Conservation (phyloP, 768 basidiomycete genomes). For the Brasilioporus rufonigricans region DNA sequence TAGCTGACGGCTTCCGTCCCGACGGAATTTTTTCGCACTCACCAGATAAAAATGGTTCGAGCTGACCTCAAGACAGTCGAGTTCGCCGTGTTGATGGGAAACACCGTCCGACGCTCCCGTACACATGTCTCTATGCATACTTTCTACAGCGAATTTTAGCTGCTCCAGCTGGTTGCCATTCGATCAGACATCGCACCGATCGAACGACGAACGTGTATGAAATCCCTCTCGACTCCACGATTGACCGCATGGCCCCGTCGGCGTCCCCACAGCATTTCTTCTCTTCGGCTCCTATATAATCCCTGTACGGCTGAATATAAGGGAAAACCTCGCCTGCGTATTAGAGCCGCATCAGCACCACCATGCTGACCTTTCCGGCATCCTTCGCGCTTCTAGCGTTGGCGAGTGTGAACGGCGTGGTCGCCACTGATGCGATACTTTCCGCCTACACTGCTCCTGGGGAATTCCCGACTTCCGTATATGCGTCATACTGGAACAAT, state of each 20-base stretch:
- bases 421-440: conserved; percentile 10
- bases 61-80: background rate
- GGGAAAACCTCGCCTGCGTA: background rate
- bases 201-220: conserved; percentile 18
- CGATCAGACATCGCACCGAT: background rate
- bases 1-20: background rate
- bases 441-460: conserved; percentile 56
- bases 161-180: no score
- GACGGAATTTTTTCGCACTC: background rate
- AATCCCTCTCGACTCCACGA: no score
- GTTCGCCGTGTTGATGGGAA: conserved; percentile 3
- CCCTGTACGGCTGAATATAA: conserved; percentile 2
- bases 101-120: background rate
- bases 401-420: background rate
- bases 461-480: conserved; percentile 59
- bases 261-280: no score
- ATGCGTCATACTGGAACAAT: conserved; percentile 61
- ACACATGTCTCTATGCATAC: no score
- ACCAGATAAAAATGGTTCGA: background rate
- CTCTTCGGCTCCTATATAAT: background rate
- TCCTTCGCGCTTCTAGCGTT: conserved; percentile 15
- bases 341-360: background rate
- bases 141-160: no score
- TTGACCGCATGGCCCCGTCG: background rate
- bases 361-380: conserved; percentile 15